Percentiles rank a stretch among this genome's conserved stretches.
phyloP scores from a whole-genome alignment of 768 basidiomycete genomes.

The Mycena capillaripes region DNA sequence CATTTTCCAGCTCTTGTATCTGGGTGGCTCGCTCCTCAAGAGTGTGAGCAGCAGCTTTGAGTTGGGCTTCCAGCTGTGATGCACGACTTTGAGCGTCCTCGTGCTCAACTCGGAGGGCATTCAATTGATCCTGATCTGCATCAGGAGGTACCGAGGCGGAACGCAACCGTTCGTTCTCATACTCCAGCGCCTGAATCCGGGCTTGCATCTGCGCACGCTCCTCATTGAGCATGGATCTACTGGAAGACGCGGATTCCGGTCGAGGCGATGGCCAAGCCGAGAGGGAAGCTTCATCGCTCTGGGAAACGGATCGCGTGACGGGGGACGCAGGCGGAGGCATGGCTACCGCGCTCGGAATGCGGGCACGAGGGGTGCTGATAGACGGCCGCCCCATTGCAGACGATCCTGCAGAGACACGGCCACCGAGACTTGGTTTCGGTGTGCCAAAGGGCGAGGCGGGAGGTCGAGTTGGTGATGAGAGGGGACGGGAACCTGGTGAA shows the following conservation, averaged over 20 bases:
- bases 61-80: conserved; percentile 57
- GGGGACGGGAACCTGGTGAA: conserved; percentile 52
- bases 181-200: conserved; percentile 73
- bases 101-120: conserved; percentile 60
- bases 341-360: conserved; percentile 79
- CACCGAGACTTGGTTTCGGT: conserved; percentile 66
- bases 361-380: conserved; percentile 71
- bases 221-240: conserved; percentile 51
- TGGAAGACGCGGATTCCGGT: conserved; percentile 52
- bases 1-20: conserved; percentile 63
- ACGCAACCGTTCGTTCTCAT: conserved; percentile 76
- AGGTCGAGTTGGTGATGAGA: conserved; percentile 58
- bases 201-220: conserved; percentile 61
- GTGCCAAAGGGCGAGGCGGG: conserved; percentile 78
- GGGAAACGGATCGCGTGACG: conserved; percentile 54
- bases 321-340: conserved; percentile 89
- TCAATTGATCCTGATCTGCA: conserved; percentile 59
- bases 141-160: conserved; percentile 43
- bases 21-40: conserved; percentile 60
- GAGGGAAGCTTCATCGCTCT: conserved; percentile 56
- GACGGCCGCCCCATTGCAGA: conserved; percentile 55
- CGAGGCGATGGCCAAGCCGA: conserved; percentile 49
- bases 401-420: conserved; percentile 52
- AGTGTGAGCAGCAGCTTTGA: conserved; percentile 57
- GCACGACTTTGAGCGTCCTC: conserved; percentile 57